These are phyloP conservation scores for Entonaema liquescens DNA, from an alignment of 495 filamentous ascomycete species.

Conservation along the genomic window DNA sequence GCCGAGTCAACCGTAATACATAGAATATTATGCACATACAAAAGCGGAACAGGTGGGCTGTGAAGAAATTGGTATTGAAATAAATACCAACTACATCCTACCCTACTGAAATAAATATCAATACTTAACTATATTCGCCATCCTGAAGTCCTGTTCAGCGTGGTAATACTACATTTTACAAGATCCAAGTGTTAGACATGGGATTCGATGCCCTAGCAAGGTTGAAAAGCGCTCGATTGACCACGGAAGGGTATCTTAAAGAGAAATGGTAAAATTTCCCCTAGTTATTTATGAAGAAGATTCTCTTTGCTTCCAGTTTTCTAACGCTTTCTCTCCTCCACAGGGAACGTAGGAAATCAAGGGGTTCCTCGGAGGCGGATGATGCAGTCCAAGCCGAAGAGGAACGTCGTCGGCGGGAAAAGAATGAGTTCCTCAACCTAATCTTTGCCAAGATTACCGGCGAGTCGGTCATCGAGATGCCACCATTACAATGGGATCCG, in stretches of 20 bases:
- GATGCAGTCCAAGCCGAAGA: conserved; percentile 12
- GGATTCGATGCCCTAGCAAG: conserved; percentile 34
- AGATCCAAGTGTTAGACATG: conserved; percentile 9
- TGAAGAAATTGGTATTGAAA: background rate
- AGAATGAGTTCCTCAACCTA: conserved; percentile 31
- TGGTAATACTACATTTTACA: background rate
- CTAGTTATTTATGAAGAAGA: background rate
- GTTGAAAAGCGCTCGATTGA: conserved; percentile 17
- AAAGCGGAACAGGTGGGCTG: conserved; percentile 21
- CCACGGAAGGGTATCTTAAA: conserved; percentile 32
- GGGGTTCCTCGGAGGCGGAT: conserved; percentile 3
- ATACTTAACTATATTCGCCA: background rate
- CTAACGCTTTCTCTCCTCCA: conserved; percentile 8
- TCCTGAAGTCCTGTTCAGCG: background rate
- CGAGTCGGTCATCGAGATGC: conserved; percentile 32
- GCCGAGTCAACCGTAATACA: conserved; percentile 4
- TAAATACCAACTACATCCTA: background rate
- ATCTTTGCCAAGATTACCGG: conserved; percentile 33
- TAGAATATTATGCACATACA: conserved; percentile 1
- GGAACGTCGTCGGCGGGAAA: conserved; percentile 24
- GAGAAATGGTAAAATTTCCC: conserved; percentile 32
- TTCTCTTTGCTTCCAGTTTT: background rate
- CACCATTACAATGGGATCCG: conserved; percentile 26
- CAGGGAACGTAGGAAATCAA: conserved; percentile 26
- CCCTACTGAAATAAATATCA: background rate